Conservation (phyloP, 257 asterid species). For the Ballota nigra region DNA sequence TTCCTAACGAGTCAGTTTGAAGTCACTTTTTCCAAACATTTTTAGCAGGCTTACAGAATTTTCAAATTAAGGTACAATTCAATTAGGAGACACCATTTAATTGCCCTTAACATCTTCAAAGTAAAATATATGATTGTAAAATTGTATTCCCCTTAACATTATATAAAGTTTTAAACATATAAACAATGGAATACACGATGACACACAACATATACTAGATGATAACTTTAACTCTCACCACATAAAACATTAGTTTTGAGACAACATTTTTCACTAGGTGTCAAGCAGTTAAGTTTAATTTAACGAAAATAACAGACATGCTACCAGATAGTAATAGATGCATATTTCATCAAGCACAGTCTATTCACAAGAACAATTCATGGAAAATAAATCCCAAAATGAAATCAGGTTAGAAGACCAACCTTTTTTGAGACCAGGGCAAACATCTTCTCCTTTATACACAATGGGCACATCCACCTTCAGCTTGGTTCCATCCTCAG, state of each 20-base stretch:
- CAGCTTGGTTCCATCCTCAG: constrained; percentile 77
- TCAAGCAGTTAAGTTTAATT: background rate
- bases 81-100: background rate
- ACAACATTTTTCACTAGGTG: background rate
- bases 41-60: background rate
- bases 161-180: background rate
- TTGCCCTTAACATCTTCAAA: background rate
- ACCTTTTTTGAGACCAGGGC: constrained; percentile 97
- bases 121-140: too few relatives aligned
- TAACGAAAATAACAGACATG: background rate
- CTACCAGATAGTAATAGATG: background rate
- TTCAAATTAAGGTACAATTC: background rate
- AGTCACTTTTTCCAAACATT: background rate
- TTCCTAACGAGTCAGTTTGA: background rate
- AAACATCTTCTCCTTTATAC: constrained; percentile 74
- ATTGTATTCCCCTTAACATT: too few relatives aligned
- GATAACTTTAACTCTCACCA: background rate
- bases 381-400: background rate
- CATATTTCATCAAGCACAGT: background rate
- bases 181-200: background rate
- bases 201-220: background rate
- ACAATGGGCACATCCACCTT: constrained; percentile 84
- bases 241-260: too few relatives aligned
- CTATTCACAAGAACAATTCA: background rate
- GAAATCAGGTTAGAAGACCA: constrained; percentile 1